These are phyloP conservation scores for Calonectria henricotiae DNA, from an alignment of 2,329 filamentous ascomycete genomes.

Conservation along the genomic window DNA sequence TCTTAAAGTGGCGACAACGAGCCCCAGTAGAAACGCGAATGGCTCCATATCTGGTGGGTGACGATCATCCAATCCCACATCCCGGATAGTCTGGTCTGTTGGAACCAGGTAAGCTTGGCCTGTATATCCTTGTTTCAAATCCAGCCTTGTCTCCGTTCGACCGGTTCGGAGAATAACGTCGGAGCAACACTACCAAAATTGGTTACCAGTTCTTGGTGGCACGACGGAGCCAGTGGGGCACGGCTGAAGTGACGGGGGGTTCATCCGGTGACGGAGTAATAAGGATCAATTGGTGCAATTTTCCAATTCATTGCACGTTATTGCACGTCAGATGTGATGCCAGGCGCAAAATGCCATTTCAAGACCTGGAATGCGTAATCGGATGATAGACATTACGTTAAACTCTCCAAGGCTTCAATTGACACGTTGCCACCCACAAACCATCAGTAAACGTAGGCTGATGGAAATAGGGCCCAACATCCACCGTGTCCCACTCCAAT, in stretches of 20 bases:
- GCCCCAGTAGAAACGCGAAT: not conserved
- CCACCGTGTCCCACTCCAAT: not conserved
- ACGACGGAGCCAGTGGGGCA: not conserved
- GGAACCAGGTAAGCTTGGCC: not conserved
- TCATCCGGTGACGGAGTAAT: not conserved
- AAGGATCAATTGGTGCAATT: not conserved
- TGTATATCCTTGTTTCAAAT: not conserved
- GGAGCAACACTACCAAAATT: conserved; percentile 1
- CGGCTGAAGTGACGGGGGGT: not conserved
- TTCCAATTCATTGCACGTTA: no score
- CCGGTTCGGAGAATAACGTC: conserved; percentile 12
- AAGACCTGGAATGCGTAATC: not conserved
- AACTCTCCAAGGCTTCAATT: not conserved
- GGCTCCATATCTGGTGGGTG: not conserved
- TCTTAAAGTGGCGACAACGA: not conserved
- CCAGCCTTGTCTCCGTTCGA: not conserved
- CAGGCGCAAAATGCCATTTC: not conserved
- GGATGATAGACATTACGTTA: not conserved
- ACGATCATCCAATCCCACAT: not conserved
- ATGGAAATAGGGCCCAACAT: no score
- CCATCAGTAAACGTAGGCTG: not conserved
- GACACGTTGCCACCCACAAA: no score
- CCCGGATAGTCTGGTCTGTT: not conserved
- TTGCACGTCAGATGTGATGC: not conserved
- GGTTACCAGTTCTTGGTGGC: conserved; percentile 13